phyloP scores from a whole-genome alignment of 306 rosid species.

The Arachis stenosperma region DNA sequence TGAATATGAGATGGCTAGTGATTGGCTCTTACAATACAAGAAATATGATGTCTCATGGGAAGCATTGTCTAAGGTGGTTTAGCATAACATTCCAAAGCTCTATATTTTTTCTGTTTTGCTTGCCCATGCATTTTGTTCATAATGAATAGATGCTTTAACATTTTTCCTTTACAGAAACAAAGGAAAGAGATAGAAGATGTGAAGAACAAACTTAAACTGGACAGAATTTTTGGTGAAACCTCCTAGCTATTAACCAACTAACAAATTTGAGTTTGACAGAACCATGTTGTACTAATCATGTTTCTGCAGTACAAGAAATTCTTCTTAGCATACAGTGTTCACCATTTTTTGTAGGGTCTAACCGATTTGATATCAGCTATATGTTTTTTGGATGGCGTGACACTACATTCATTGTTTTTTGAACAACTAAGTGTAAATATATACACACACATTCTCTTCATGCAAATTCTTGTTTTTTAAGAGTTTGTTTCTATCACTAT shows the following conservation, averaged over 20 bases:
- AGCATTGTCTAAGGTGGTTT: slow-evolving; percentile 47
- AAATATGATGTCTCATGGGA: slow-evolving; percentile 50
- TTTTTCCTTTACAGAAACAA: slow-evolving; percentile 45
- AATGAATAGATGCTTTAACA: slow-evolving; percentile 23
- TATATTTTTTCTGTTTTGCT: background rate
- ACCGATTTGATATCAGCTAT: background rate
- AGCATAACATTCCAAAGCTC: background rate
- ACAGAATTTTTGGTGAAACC: background rate
- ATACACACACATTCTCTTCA: background rate
- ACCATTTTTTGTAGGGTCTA: background rate
- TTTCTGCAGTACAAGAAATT: slow-evolving; percentile 29
- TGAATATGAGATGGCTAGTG: slow-evolving; percentile 52
- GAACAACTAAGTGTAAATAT: slow-evolving; percentile 2
- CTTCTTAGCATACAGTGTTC: background rate
- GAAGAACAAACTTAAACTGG: slow-evolving; percentile 30
- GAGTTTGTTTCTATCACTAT: background rate
- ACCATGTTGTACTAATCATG: background rate
- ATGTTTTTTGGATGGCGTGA: background rate
- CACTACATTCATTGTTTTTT: background rate
- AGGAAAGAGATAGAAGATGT: slow-evolving; percentile 42
- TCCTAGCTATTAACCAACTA: slow-evolving; percentile 12
- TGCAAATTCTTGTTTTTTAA: background rate
- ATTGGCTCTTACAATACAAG: slow-evolving; percentile 47
- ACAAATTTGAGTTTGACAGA: slow-evolving; percentile 29
- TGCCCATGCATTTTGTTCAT: slow-evolving; percentile 2